phyloP scores from a whole-genome alignment of 768 basidiomycete species.

The Pleurotus eryngii region DNA sequence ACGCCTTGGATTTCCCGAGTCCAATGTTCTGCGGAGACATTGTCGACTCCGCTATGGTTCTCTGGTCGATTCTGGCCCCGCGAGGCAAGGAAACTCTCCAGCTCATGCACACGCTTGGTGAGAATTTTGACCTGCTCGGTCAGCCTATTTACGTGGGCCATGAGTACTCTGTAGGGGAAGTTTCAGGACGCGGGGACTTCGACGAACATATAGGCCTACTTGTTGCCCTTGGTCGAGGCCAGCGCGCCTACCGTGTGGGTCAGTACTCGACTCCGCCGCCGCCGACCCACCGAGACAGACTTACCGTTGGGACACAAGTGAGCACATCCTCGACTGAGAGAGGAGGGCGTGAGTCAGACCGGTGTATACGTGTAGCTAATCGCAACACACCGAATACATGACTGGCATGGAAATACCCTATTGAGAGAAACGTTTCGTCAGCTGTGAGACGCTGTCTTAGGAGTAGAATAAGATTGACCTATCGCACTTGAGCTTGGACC shows the following conservation, averaged over 20 bases:
- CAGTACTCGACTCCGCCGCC: neutral
- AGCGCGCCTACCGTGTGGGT: slow-evolving; percentile 33
- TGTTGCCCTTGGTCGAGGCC: slow-evolving; percentile 55
- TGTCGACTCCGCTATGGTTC: slow-evolving; percentile 1
- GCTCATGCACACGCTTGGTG: slow-evolving; percentile 38
- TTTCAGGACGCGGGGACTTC: neutral
- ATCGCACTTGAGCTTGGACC: slow-evolving; percentile 57
- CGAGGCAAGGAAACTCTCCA: slow-evolving; percentile 36
- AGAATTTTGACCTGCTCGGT: slow-evolving; percentile 44
- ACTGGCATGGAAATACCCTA: slow-evolving; percentile 52
- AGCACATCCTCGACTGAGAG: slow-evolving; percentile 44
- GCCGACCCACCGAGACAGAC: neutral
- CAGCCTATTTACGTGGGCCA: slow-evolving; percentile 46
- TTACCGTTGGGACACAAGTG: slow-evolving; percentile 49
- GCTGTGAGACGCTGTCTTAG: neutral
- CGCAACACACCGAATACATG: slow-evolving; percentile 37
- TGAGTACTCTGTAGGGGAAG: slow-evolving; percentile 37
- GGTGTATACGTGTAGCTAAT: neutral
- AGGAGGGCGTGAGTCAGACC: neutral
- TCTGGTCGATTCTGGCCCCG: neutral
- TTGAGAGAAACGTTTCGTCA: neutral
- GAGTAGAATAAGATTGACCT: slow-evolving; percentile 22
- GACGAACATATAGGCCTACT: slow-evolving; percentile 27
- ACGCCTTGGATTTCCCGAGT: slow-evolving; percentile 23
- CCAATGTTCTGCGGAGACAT: neutral